phyloP scores from a whole-genome alignment of 2,329 filamentous ascomycete species.

The Geosmithia morbida region DNA sequence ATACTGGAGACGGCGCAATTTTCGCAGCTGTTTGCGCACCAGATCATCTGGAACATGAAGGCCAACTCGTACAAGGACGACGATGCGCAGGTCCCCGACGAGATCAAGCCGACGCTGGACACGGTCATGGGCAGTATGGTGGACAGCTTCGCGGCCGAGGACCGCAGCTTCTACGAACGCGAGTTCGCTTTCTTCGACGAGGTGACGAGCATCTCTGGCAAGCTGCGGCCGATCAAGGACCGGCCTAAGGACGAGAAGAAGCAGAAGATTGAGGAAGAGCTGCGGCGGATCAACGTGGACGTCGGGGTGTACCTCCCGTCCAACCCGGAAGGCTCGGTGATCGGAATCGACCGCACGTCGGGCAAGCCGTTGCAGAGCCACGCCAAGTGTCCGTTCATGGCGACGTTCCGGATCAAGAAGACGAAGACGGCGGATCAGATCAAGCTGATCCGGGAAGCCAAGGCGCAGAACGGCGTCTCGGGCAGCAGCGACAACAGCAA shows the following conservation, averaged over 20 bases:
- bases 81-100: constrained; percentile 76
- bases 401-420: constrained; percentile 93
- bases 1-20: constrained; percentile 95
- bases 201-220: constrained; percentile 89
- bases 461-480: constrained; percentile 1
- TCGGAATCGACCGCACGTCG: constrained; percentile 95
- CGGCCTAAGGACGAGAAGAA: constrained; percentile 92
- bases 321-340: constrained; percentile 92
- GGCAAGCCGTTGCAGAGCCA: constrained; percentile 96
- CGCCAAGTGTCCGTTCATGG: constrained; percentile 98
- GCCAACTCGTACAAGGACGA: constrained; percentile 98
- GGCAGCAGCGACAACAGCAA: not conserved
- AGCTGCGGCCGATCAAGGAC: constrained; percentile 87
- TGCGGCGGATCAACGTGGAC: constrained; percentile 93
- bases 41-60: constrained; percentile 99
- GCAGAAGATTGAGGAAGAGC: constrained; percentile 95
- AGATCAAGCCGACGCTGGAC: constrained; percentile 86
- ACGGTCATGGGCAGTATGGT: constrained; percentile 77
- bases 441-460: constrained; percentile 29
- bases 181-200: constrained; percentile 98
- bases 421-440: constrained; percentile 41
- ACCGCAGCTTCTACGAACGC: constrained; percentile 77
- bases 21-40: constrained; percentile 96
- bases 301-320: constrained; percentile 94
- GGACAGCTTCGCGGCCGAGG: constrained; percentile 61